Conservation (phyloP, 768 basidiomycete species). For the Pleurotus pulmonarius region DNA sequence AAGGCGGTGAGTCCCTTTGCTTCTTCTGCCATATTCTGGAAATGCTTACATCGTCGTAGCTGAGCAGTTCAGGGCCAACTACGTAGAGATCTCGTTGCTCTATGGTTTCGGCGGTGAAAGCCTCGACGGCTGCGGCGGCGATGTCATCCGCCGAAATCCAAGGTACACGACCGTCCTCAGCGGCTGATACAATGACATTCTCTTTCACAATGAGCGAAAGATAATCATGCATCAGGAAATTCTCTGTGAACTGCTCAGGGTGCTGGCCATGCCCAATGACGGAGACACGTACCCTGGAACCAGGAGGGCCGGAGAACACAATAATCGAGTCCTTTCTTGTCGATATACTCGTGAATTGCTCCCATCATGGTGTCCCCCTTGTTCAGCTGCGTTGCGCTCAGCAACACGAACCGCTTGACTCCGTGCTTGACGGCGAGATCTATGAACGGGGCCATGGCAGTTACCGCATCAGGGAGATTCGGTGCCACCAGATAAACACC, state of each 20-base stretch:
- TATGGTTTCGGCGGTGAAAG: conserved; percentile 19
- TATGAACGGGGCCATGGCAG: conserved; percentile 23
- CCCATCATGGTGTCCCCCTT: conserved; percentile 22
- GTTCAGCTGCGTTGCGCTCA: conserved; percentile 21
- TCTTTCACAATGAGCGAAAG: conserved; percentile 20
- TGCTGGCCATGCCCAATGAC: not conserved
- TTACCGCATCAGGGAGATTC: conserved; percentile 12
- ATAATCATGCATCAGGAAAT: conserved; percentile 16
- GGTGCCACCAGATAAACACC: conserved; percentile 29
- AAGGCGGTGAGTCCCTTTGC: not conserved
- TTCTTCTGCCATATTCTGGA: not conserved
- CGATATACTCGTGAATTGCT: conserved; percentile 30
- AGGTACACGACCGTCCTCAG: conserved; percentile 23
- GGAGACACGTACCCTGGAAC: conserved; percentile 27
- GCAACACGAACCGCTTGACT: conserved; percentile 29
- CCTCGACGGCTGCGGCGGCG: conserved; percentile 24
- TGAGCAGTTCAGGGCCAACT: conserved; percentile 27
- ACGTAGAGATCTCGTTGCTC: conserved; percentile 23
- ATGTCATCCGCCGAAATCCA: conserved; percentile 30
- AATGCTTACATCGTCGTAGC: conserved; percentile 26
- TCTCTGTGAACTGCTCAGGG: conserved; percentile 20
- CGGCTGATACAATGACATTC: conserved; percentile 20
- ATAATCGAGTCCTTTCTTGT: conserved; percentile 26
- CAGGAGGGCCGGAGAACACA: conserved; percentile 31
- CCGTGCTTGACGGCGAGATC: conserved; percentile 27